Conservation (phyloP, 1,284 basidiomycete species). For the Cystobasidium sp. region DNA sequence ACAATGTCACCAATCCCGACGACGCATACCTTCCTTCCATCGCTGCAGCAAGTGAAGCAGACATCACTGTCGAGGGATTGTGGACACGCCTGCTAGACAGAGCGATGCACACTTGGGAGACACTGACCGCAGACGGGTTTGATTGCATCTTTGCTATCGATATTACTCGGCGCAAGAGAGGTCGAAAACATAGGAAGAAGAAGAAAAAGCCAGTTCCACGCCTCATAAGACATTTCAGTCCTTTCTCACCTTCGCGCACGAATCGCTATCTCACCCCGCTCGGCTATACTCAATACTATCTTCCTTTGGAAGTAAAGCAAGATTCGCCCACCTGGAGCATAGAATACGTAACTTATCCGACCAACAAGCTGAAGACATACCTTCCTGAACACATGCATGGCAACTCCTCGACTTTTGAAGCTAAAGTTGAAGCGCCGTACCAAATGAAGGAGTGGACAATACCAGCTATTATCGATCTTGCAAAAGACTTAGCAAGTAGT, state of each 20-base stretch:
- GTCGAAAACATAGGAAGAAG: conserved; percentile 59
- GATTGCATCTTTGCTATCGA: conserved; percentile 48
- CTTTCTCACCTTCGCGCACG: conserved; percentile 69
- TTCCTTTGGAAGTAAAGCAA: conserved; percentile 65
- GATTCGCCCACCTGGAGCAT: conserved; percentile 65
- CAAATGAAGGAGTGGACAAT: conserved; percentile 75
- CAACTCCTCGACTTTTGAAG: conserved; percentile 24
- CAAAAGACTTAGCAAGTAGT: conserved; percentile 65
- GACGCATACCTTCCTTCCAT: conserved; percentile 9
- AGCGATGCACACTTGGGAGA: conserved; percentile 43
- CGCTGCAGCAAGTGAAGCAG: conserved; percentile 51
- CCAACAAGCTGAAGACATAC: not conserved
- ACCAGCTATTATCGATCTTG: conserved; percentile 73
- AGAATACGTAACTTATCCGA: conserved; percentile 73
- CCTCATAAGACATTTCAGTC: conserved; percentile 67
- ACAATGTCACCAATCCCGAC: conserved; percentile 52
- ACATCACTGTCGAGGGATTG: not conserved
- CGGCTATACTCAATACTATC: conserved; percentile 81
- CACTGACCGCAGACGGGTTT: not conserved
- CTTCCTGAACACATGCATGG: conserved; percentile 2
- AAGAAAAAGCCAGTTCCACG: conserved; percentile 65
- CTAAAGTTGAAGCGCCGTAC: conserved; percentile 64
- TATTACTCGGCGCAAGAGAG: conserved; percentile 60
- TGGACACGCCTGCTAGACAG: conserved; percentile 59
- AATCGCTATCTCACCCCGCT: conserved; percentile 74